A percentile compares a stretch with the other conserved stretches of the same genome.
Conservation (phyloP, 106 monocot species). For the Dioscorea dumetorum region DNA sequence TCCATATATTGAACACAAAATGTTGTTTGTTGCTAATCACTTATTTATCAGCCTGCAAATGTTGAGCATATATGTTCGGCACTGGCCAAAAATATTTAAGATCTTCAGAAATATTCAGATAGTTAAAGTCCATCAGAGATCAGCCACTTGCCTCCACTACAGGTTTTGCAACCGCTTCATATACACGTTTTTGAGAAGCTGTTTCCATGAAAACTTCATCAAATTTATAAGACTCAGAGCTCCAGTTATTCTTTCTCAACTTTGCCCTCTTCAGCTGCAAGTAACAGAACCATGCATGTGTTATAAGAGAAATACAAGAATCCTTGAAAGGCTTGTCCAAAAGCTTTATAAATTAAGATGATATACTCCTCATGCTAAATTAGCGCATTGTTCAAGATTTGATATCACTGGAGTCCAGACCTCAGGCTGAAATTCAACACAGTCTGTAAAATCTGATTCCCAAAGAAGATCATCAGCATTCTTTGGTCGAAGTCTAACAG, state of each 20-base stretch:
- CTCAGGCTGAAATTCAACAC: conserved; percentile 68
- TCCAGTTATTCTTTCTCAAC: conserved; percentile 85
- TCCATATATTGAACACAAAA: too few relatives aligned
- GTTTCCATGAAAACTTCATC: conserved; percentile 71
- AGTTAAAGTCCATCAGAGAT: not conserved
- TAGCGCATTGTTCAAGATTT: too few relatives aligned
- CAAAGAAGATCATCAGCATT: conserved; percentile 47
- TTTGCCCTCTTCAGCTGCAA: conserved; percentile 64
- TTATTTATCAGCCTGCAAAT: too few relatives aligned
- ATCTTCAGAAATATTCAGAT: too few relatives aligned
- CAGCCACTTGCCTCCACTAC: conserved; percentile 64
- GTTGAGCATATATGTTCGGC: too few relatives aligned
- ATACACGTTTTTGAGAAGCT: conserved; percentile 79
- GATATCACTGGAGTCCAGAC: conserved; percentile 11
- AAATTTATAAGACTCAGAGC: conserved; percentile 64
- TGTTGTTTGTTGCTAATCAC: too few relatives aligned
- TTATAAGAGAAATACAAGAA: too few relatives aligned
- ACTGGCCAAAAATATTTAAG: too few relatives aligned
- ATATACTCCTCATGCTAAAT: too few relatives aligned
- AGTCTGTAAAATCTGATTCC: conserved; percentile 46
- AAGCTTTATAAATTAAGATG: too few relatives aligned
- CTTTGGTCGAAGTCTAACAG: conserved; percentile 65
- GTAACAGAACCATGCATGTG: not conserved
- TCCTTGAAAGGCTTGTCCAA: too few relatives aligned
- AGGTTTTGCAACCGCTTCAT: conserved; percentile 71